A percentile compares a stretch with the other conserved stretches of the same genome.
phyloP scores from a whole-genome alignment of 495 filamentous ascomycete genomes.

The Talaromyces ruber region DNA sequence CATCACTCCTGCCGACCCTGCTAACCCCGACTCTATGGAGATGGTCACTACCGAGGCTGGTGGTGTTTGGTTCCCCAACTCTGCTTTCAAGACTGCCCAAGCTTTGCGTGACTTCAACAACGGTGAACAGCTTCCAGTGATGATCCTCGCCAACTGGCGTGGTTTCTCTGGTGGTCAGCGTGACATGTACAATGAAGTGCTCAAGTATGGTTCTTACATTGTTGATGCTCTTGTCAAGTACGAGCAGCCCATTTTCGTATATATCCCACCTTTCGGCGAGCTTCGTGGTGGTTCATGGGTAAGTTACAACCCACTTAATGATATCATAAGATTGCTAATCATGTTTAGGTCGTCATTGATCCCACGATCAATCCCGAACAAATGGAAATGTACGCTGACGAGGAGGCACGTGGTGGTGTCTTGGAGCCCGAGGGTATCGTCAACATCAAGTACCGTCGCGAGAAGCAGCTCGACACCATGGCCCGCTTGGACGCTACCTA shows the following conservation, averaged over 20 bases:
- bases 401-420: slow-evolving; percentile 91
- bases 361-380: slow-evolving; percentile 92
- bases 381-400: slow-evolving; percentile 99
- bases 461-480: slow-evolving; percentile 98
- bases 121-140: slow-evolving; percentile 93
- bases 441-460: slow-evolving; percentile 94
- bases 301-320: slow-evolving; percentile 20
- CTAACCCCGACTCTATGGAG: slow-evolving; percentile 96
- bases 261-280: slow-evolving; percentile 94
- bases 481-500: slow-evolving; percentile 83
- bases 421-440: slow-evolving; percentile 97
- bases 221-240: slow-evolving; percentile 97
- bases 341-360: slow-evolving; percentile 77
- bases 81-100: slow-evolving; percentile 97
- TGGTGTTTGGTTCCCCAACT: slow-evolving; percentile 99
- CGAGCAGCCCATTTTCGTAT: slow-evolving; percentile 97
- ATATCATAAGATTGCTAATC: slow-evolving; percentile 17
- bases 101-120: slow-evolving; percentile 99
- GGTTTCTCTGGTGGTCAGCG: slow-evolving; percentile 99
- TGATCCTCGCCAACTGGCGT: slow-evolving; percentile 99
- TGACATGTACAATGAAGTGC: slow-evolving; percentile 99
- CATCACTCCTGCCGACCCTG: slow-evolving; percentile 93
- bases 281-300: slow-evolving; percentile 97
- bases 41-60: slow-evolving; percentile 88
- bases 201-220: slow-evolving; percentile 98